Evolutionary conservation across 805 yeast genomes (phyloP).

Genomic region (Pichia membranifaciens): DNA sequence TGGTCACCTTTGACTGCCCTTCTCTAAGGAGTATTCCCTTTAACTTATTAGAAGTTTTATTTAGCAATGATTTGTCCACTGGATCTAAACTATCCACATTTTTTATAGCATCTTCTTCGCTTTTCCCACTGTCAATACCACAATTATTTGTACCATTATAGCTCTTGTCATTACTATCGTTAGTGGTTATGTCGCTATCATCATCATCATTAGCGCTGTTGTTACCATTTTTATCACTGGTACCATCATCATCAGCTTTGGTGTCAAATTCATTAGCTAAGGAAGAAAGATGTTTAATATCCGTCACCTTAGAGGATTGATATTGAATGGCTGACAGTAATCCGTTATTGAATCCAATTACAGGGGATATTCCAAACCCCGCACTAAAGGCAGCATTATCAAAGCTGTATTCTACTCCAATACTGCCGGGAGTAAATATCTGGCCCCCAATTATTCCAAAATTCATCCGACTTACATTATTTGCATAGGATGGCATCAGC

Average conservation of each 20-base stretch:
- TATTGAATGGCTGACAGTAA: constrained; percentile 11
- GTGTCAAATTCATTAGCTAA: background rate
- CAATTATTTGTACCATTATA: background rate
- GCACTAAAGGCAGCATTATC: constrained; percentile 3
- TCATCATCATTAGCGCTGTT: background rate
- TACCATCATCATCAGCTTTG: background rate
- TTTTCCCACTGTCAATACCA: background rate
- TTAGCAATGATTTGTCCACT: background rate
- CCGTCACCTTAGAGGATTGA: background rate
- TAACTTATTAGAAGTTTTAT: background rate
- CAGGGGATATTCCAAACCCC: constrained; percentile 12
- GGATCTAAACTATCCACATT: background rate
- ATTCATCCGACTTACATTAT: constrained; percentile 2
- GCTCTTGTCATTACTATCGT: background rate
- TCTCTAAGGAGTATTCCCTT: constrained; percentile 1
- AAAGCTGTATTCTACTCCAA: constrained; percentile 6
- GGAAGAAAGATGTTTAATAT: background rate
- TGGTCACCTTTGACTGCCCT: constrained; percentile 7
- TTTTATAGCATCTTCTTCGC: background rate
- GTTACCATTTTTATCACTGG: background rate
- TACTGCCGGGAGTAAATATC: constrained; percentile 10
- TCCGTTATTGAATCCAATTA: constrained; percentile 16
- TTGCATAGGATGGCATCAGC: constrained; percentile 5
- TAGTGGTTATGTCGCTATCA: too few species aligned
- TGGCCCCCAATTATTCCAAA: constrained; percentile 11